These are phyloP conservation scores for Botrytis elliptica DNA, from an alignment of 2,329 filamentous ascomycete genomes.

Conservation along the genomic window DNA sequence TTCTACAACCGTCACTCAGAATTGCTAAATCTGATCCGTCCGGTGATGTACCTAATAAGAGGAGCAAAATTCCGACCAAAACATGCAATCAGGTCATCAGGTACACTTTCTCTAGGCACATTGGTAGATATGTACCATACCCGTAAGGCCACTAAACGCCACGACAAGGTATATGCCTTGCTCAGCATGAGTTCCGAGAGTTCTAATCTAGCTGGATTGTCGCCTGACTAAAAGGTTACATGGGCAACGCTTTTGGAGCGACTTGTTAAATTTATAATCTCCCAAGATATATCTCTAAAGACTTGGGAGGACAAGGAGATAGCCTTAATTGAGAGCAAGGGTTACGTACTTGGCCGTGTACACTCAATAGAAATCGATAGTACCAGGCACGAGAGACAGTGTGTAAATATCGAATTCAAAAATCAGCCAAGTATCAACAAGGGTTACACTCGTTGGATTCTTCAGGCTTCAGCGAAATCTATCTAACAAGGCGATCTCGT, in stretches of 20 bases:
- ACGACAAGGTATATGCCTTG: slow-evolving; percentile 9
- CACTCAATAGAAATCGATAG: not conserved
- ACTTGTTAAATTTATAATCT: not conserved
- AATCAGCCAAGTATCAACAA: not conserved
- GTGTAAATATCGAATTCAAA: not conserved
- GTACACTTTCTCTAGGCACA: not conserved
- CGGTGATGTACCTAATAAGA: not conserved
- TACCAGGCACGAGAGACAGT: not conserved
- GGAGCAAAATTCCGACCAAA: not conserved
- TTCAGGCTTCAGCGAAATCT: not conserved
- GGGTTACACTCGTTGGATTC: not conserved
- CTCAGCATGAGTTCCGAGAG: not conserved
- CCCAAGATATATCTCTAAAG: not conserved
- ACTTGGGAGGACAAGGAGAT: not conserved
- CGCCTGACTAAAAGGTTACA: not conserved
- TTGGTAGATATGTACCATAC: not conserved
- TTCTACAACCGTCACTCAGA: not conserved
- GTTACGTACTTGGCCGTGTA: not conserved
- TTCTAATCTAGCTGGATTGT: not conserved
- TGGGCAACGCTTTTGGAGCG: not conserved
- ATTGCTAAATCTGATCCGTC: not conserved
- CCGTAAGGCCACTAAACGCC: not conserved
- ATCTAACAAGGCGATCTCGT: not conserved
- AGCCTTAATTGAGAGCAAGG: not conserved
- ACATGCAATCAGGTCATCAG: not conserved